A percentile compares a stretch with the other conserved stretches of the same genome.
Conservation (phyloP, 169 alveolate genomes). For the Cryptosporidium sp. region DNA sequence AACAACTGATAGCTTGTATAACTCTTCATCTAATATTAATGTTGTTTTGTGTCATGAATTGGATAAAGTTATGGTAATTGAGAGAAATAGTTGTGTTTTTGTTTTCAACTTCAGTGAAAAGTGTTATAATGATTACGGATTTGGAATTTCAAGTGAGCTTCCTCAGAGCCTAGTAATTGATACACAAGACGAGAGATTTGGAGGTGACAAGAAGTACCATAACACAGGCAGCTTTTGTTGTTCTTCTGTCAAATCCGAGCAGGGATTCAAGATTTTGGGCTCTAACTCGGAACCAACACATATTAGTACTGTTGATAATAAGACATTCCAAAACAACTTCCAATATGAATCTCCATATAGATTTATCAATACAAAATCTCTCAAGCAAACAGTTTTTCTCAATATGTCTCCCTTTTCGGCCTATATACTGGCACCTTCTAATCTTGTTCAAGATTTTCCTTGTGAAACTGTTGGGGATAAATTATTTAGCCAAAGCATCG, state of each 20-base stretch:
- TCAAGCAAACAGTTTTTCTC: slow-evolving; percentile 47
- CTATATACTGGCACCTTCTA: slow-evolving; percentile 48
- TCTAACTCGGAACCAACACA: neutral
- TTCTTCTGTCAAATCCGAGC: neutral
- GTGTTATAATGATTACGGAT: slow-evolving; percentile 54
- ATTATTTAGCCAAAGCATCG: slow-evolving; percentile 25
- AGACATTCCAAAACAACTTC: slow-evolving; percentile 15
- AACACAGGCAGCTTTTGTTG: neutral
- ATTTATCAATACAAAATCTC: slow-evolving; percentile 3
- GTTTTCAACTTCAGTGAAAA: slow-evolving; percentile 89
- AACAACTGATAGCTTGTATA: slow-evolving; percentile 72
- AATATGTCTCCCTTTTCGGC: slow-evolving; percentile 67
- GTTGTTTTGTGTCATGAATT: slow-evolving; percentile 86
- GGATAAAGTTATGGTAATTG: slow-evolving; percentile 90
- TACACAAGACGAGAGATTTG: slow-evolving; percentile 80
- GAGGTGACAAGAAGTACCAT: slow-evolving; percentile 76
- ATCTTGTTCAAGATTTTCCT: slow-evolving; percentile 19
- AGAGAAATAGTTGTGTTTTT: slow-evolving; percentile 88
- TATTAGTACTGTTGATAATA: slow-evolving; percentile 15
- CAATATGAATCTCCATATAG: slow-evolving; percentile 20
- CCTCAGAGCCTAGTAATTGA: slow-evolving; percentile 67
- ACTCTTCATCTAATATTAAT: slow-evolving; percentile 82
- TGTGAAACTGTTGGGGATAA: slow-evolving; percentile 46
- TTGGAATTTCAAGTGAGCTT: slow-evolving; percentile 43
- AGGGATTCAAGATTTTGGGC: neutral